Evolutionary conservation across 768 basidiomycete genomes (phyloP).

Genomic region (Pisolithus tinctorius): DNA sequence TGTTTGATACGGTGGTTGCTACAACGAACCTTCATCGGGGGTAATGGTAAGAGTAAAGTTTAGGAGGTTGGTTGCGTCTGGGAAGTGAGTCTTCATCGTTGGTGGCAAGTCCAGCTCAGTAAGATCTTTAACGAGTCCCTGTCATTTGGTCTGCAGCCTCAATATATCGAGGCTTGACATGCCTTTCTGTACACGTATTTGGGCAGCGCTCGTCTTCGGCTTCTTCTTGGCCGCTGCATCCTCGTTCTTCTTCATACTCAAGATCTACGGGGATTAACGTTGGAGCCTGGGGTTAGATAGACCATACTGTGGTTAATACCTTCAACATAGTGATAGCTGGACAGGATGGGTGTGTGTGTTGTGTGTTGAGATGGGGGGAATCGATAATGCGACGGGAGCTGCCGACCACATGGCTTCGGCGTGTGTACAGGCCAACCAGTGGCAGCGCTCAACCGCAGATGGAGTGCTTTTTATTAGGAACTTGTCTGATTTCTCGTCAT

Average conservation of each 20-base stretch:
- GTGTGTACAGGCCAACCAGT: no score
- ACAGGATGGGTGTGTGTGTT: slow-evolving; percentile 6
- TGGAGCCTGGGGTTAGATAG: slow-evolving; percentile 4
- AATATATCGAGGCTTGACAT: slow-evolving; percentile 3
- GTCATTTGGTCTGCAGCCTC: slow-evolving; percentile 2
- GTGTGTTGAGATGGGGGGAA: slow-evolving; percentile 13
- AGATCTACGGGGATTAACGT: slow-evolving; percentile 55
- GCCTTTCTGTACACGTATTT: slow-evolving; percentile 99
- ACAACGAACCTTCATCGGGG: slow-evolving; percentile 83
- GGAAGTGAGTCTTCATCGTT: slow-evolving; percentile 94
- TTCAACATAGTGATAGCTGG: slow-evolving; percentile 34
- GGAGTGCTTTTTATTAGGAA: no score
- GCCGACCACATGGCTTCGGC: slow-evolving; percentile 12
- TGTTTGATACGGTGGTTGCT: not conserved
- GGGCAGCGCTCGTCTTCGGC: slow-evolving; percentile 97
- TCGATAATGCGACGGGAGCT: slow-evolving; percentile 24
- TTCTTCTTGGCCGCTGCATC: slow-evolving; percentile 96
- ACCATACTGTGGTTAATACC: slow-evolving; percentile 19
- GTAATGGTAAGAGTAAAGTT: slow-evolving; percentile 94
- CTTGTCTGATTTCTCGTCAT: slow-evolving; percentile 24
- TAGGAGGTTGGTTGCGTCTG: slow-evolving; percentile 89
- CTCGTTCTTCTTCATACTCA: slow-evolving; percentile 99
- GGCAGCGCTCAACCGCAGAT: no score
- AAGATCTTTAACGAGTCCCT: slow-evolving; percentile 50
- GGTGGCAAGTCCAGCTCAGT: slow-evolving; percentile 94